Base-by-base conservation (phyloP, 352 stramenopile genomes). In the Phytophthora sp. region DNA sequence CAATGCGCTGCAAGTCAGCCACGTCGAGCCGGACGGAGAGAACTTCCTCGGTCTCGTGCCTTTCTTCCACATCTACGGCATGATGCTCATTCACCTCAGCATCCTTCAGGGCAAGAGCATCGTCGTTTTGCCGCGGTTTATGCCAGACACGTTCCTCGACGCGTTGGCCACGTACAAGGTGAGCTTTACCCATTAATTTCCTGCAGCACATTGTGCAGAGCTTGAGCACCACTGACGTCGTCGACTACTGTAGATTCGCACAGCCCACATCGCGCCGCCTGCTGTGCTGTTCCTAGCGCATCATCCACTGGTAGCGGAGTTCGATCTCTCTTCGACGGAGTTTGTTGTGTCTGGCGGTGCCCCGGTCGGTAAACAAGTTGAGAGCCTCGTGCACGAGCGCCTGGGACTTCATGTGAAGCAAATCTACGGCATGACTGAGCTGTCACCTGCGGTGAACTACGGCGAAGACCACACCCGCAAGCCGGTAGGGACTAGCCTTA, bases 21-120 rank as follows among this genome's bases (percentile, higher is more conserved):
- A 82, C 13, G 78, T 95, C 30, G 86, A 94, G 50, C 71, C 90
- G 2, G 66, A 82, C 4, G 74, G 74, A 26, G 52, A 74, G 4
- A 72, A 78, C 48, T 77, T 76, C 20, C 46, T 97, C 18, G 76
- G 62, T 0, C 63, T 94, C 15, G 77, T 98, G 21, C 95, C 96
- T 13, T 97, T 98, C 63, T 98, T 98, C 82, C 95, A 99, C 65
- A 98, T 99, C 54, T 98, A 98, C 72, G 93, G 90, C 51, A 79
- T 90, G 30, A 84, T 89, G 42, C 77, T 96, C 12, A 71, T 97
- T 20, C 76, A 98, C 34, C 84, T 95, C 56, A 79, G 77, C 27
- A 81, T 94, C 41, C 89, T 90, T 58, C 82, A 91, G 66, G 89
- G 87, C 17, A 73, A 84, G 38, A 84, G 84, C 21, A 77, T 97